Evolutionary conservation across 306 rosid species (phyloP), one percentile per base, ranked within the genome.

Genomic region (Cicer pinnatifidum): DNA sequence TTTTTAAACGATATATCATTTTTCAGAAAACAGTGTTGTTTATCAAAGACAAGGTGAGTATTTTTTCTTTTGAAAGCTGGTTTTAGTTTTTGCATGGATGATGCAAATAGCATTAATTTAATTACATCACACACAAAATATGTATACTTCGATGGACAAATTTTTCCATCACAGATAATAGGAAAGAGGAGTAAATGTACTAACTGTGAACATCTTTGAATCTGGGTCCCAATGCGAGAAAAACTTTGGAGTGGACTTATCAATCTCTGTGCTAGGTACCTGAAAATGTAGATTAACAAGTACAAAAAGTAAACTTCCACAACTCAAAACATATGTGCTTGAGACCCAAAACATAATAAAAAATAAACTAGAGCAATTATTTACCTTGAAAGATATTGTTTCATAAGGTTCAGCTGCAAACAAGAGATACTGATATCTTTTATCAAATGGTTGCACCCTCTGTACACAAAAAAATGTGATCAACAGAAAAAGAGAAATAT

Each of bases 141-240:
- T 33, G 13, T 53, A 54, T 37, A 40, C 23, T 66, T 56, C 13
- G n/a, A 64, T 38, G 17, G 41, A 78, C 15, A 1, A 64, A 75
- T 20, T 63, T 75, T 51, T 10, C 12, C 11, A 62, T 59, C 39
- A 44, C 9, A 33, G n/a, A 39, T 4, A 54, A 28, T 28, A 28
- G 35, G 16, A 41, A 66, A 73, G 58, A 53, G 43, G 51, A 68
- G 69, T 37, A 50, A 69, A 13, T 63, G 62, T 56, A 85, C 91
- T 71, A 53, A 93, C 97, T 68, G 98, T 91, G 83, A 94, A 94
- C 98, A 94, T 91, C 87, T 94, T 94, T 0, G 96, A 88, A 83
- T 94, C 98, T 20, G 96, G 96, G 83, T 94, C 98, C 98, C 98
- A 94, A 76, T 94, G 96, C 4, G 98, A 88, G 89, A 94, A 94